Base-by-base conservation (phyloP, 441 rosid species). In the Syzygium syzygioides region DNA sequence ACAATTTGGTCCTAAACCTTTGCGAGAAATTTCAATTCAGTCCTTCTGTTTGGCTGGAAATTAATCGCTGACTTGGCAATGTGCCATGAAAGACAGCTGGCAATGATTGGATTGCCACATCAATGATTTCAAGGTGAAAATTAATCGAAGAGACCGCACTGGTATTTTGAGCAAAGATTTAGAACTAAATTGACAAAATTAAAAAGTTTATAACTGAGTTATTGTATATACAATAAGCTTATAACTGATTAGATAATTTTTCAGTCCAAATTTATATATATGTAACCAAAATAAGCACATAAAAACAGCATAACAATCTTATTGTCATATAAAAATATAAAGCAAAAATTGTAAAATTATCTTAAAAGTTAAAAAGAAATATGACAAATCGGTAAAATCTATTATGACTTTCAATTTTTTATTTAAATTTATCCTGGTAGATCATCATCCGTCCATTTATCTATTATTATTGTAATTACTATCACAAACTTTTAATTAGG, bases 61-160 rank as follows among this genome's bases (percentile, higher is more conserved):
- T n/a, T n/a, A n/a, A n/a, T 32, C 3, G 0, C 1, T 32, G 1
- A 32, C 5, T 1, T 34, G 14, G 13, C 4, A 4, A 4, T 23
- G 13, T 56, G 34, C 23, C 3, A 5, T 0, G 6, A 8, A 34
- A 12, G 25, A 32, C 0, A 2, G 3, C 6, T 0, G 11, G 0
- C 10, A 1, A 66, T 66, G 32, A 34, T 18, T 66, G 4, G 37
- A 64, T 10, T 17, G 20, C 10, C 23, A 30, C 15, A 11, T 32
- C 1, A 17, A 3, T 13, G 2, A 66, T 32, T 66, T 66, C 28
- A 1, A 1, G 14, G 14, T 3, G 7, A 68, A 68, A 18, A 32
- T 68, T 68, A 19, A 18, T 68, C 10, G 14, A 11, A 68, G 18
- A 1, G 45, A 34, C 7, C 19, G 0, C 1, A 32, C 34, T 68